Conservation (phyloP, 148 eudicot species). For the Dysphania ambrosioides region DNA sequence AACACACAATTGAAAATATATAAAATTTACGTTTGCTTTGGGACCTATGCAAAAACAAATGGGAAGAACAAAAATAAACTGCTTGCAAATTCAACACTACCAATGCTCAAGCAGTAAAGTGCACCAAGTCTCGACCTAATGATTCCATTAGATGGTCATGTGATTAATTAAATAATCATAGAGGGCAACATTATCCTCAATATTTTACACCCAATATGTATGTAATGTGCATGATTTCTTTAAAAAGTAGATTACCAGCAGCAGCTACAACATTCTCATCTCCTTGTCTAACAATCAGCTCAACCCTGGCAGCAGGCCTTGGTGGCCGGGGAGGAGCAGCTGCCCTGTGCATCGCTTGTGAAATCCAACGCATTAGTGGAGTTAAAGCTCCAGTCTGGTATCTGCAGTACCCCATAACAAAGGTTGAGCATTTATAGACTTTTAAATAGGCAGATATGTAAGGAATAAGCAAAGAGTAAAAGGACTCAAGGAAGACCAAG, state of each 20-base stretch:
- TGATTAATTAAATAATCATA: neutral
- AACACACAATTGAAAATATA: too few species aligned
- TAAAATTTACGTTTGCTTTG: too few species aligned
- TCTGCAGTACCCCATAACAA: constrained; percentile 40
- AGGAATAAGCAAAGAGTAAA: neutral
- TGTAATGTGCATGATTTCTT: neutral
- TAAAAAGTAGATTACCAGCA: constrained; percentile 28
- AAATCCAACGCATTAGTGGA: constrained; percentile 83
- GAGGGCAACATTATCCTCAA: neutral
- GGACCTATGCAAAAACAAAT: too few species aligned
- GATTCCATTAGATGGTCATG: neutral
- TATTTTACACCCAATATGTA: neutral
- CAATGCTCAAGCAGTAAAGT: neutral
- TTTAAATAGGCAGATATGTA: neutral
- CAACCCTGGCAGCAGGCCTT: constrained; percentile 69
- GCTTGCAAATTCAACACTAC: too few species aligned
- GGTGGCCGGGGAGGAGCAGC: constrained; percentile 91
- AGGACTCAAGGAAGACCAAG: neutral
- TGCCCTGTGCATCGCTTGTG: constrained; percentile 94
- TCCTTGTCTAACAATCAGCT: constrained; percentile 31
- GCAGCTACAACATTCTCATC: constrained; percentile 46
- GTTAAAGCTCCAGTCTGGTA: constrained; percentile 98
- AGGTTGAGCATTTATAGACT: neutral
- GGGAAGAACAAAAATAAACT: too few species aligned
- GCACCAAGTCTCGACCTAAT: neutral